Evolutionary conservation across 2,329 filamentous ascomycete genomes (phyloP).

Genomic region (Penicillium vulpinum): DNA sequence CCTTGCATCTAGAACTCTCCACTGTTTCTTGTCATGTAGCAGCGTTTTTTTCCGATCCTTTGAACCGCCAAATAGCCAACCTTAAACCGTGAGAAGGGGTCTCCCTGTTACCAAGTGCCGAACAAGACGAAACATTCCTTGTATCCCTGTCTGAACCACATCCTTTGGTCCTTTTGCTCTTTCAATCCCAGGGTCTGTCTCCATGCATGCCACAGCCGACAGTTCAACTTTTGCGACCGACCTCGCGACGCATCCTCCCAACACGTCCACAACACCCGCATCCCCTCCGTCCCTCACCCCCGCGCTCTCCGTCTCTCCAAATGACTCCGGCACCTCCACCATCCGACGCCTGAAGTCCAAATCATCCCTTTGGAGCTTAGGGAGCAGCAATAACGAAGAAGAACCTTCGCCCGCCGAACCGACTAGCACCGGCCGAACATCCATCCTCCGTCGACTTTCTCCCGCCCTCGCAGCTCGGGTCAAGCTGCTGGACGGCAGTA

Average conservation of each 20-base stretch:
- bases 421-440: slow-evolving; percentile 28
- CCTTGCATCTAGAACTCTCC: neutral
- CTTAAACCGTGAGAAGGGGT: slow-evolving; percentile 22
- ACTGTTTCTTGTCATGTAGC: slow-evolving; percentile 20
- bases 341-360: slow-evolving; percentile 39
- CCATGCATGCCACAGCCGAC: slow-evolving; percentile 42
- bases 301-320: slow-evolving; percentile 30
- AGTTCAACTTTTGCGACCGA: slow-evolving; percentile 33
- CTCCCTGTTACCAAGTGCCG: slow-evolving; percentile 18
- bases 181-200: slow-evolving; percentile 23
- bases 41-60: slow-evolving; percentile 2
- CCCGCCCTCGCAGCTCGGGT: slow-evolving; percentile 46
- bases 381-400: slow-evolving; percentile 37
- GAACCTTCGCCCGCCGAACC: slow-evolving; percentile 19
- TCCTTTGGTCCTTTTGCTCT: slow-evolving; percentile 12
- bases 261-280: slow-evolving; percentile 30
- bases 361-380: slow-evolving; percentile 38
- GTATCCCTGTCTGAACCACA: slow-evolving; percentile 24
- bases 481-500: slow-evolving; percentile 42
- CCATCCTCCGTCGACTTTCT: slow-evolving; percentile 45
- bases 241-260: slow-evolving; percentile 25
- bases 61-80: slow-evolving; percentile 3
- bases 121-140: slow-evolving; percentile 26
- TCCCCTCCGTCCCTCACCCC: slow-evolving; percentile 28
- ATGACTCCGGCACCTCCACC: slow-evolving; percentile 27